A percentile compares a stretch with the other conserved stretches of the same genome.
Evolutionary conservation across 73 alveolate species (phyloP).

Genomic region (Uronychia setigera): DNA sequence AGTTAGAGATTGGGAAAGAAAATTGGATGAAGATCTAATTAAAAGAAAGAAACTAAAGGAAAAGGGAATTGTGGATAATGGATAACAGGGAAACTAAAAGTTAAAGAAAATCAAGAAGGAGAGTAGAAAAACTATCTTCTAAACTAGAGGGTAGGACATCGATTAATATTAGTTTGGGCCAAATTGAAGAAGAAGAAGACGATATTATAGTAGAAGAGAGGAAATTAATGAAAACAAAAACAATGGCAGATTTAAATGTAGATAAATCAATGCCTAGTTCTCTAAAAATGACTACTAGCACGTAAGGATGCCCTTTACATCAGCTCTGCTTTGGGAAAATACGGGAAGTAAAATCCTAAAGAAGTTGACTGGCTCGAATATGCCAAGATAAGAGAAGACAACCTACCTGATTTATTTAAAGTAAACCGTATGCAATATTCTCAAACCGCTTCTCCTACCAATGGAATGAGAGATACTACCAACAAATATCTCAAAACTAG

Average conservation of each 20-base stretch:
- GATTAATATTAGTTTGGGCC: neutral
- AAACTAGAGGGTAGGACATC: neutral
- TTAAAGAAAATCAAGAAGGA: neutral
- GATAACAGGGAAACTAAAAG: no score
- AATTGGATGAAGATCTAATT: neutral
- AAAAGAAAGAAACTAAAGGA: neutral
- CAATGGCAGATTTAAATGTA: neutral
- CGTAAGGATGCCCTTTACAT: neutral
- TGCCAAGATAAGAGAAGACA: constrained; percentile 25
- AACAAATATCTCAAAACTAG: neutral
- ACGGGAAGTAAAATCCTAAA: neutral
- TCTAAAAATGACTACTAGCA: neutral
- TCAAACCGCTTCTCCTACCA: neutral
- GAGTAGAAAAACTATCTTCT: neutral
- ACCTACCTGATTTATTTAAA: constrained; percentile 7
- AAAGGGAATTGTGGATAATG: neutral
- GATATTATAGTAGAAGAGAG: neutral
- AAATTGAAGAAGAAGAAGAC: neutral
- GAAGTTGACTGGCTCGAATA: constrained; percentile 22
- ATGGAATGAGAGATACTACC: neutral
- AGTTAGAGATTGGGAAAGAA: constrained; percentile 6
- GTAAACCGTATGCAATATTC: neutral
- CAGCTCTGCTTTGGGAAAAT: neutral
- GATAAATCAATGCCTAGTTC: neutral
- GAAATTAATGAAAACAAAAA: neutral